Evolutionary conservation across 805 yeast genomes (phyloP).

Genomic region (Schwanniomyces occidentalis): DNA sequence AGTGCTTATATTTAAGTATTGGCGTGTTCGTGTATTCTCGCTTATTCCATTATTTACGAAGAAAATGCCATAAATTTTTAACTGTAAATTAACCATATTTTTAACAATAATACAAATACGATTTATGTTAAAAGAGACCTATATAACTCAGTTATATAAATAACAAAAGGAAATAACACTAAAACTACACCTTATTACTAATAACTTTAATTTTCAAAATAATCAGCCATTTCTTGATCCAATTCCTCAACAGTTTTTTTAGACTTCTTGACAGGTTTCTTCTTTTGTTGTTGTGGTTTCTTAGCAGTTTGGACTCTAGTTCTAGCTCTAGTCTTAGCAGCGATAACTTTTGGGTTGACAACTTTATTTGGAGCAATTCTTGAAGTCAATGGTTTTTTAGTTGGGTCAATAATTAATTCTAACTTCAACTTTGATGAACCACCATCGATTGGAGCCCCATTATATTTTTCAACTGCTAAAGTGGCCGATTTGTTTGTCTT

Average conservation of each 20-base stretch:
- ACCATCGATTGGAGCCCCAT: constrained; percentile 91
- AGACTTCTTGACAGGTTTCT: constrained; percentile 39
- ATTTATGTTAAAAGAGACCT: too few species aligned
- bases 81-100: too few species aligned
- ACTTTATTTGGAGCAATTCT: constrained; percentile 61
- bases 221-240: constrained; percentile 98
- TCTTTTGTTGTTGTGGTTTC: constrained; percentile 33
- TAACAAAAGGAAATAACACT: too few species aligned
- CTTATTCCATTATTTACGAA: too few species aligned
- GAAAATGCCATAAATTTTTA: too few species aligned
- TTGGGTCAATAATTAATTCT: constrained; percentile 85
- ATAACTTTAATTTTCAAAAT: constrained; percentile 57
- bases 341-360: constrained; percentile 28
- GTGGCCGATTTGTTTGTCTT: constrained; percentile 66
- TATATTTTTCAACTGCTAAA: constrained; percentile 77
- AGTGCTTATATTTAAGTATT: too few species aligned
- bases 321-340: constrained; percentile 12
- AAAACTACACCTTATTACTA: too few species aligned
- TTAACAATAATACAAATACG: too few species aligned
- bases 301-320: constrained; percentile 10
- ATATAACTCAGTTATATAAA: too few species aligned
- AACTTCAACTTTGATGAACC: constrained; percentile 75
- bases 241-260: constrained; percentile 86
- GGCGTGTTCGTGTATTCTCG: too few species aligned
- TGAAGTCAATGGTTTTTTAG: constrained; percentile 68